phyloP scores from a whole-genome alignment of 768 basidiomycete species.

The Tulasnella sp. region DNA sequence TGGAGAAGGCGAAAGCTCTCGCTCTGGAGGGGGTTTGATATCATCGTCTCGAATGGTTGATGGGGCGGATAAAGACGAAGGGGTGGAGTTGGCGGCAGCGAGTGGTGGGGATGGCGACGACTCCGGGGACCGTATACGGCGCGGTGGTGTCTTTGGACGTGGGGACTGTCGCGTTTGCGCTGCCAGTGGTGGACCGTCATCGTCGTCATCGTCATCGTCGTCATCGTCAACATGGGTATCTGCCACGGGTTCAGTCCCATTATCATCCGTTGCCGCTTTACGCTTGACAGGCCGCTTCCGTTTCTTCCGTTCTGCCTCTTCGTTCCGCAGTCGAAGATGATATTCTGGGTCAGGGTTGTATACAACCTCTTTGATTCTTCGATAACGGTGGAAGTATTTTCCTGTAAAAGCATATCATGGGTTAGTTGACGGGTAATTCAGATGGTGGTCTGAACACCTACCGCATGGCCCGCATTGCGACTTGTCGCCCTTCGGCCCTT shows the following conservation, averaged over 20 bases:
- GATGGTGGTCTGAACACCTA: conserved; percentile 33
- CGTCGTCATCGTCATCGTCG: conserved; percentile 20
- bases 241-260: background rate
- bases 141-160: conserved; percentile 8
- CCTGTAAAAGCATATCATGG: conserved; percentile 41
- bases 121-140: conserved; percentile 20
- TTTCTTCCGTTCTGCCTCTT: conserved; percentile 45
- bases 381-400: conserved; percentile 83
- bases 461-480: conserved; percentile 89
- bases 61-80: conserved; percentile 28
- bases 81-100: conserved; percentile 36
- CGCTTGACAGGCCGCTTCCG: conserved; percentile 40
- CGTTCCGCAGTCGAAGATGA: conserved; percentile 48
- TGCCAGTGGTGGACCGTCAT: conserved; percentile 14
- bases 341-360: conserved; percentile 68
- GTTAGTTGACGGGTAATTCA: background rate
- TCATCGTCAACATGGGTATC: conserved; percentile 18
- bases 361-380: conserved; percentile 60
- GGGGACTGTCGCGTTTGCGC: conserved; percentile 1
- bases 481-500: conserved; percentile 83
- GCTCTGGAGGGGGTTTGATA: background rate
- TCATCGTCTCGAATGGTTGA: conserved; percentile 8
- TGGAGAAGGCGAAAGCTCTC: background rate
- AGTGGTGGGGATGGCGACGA: conserved; percentile 28
- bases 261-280: conserved; percentile 24